Base-by-base conservation (phyloP, 371 early-diverging fungal genomes). In the Saksenaea oblongispora region DNA sequence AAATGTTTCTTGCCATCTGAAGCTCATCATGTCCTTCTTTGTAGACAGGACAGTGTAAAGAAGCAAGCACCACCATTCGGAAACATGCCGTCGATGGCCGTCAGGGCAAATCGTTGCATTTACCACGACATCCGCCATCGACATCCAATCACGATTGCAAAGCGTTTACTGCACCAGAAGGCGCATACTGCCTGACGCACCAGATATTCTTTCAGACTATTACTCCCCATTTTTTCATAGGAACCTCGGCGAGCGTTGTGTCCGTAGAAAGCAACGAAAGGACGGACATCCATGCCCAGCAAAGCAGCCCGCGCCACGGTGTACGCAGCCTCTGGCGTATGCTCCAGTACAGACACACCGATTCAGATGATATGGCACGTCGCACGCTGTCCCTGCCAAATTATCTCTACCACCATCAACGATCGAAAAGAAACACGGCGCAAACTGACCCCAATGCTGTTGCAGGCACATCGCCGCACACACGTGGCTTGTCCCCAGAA, bases 201-300 rank as follows among this genome's bases (percentile, higher is more conserved):
- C 81, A 83, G n/a, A 82, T 86, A 22, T 74, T 78, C 56, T 72
- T 86, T 26, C 78, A 74, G 42, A 78, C 83, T 11, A 70, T 85
- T 17, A 65, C 74, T 22, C 84, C 86, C 0, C 70, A 77, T 15
- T 79, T 82, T 54, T 68, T 75, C 26, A 78, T 82, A 28, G 83
- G 85, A 4, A 83, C 86, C 2, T 74, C 78, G 14, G 82, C 82
- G 22, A 85, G 81, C n/a, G 61, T 85, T n/a, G 78, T 86, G 24
- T 80, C 84, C 15, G 82, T 87, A 55, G 86, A 87, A 69, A 85
- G 83, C 67, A 85, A 84, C 51, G 83, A 85, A 65, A 55, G 62
- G 22, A 60, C 64, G 39, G 71, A 75, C 24, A 56, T 34, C 15
- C 18, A 39, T 14, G 44, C 78, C 22, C 76, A 79, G 27, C 68